Base-by-base conservation (phyloP, 306 rosid species). In the Quercus alba region DNA sequence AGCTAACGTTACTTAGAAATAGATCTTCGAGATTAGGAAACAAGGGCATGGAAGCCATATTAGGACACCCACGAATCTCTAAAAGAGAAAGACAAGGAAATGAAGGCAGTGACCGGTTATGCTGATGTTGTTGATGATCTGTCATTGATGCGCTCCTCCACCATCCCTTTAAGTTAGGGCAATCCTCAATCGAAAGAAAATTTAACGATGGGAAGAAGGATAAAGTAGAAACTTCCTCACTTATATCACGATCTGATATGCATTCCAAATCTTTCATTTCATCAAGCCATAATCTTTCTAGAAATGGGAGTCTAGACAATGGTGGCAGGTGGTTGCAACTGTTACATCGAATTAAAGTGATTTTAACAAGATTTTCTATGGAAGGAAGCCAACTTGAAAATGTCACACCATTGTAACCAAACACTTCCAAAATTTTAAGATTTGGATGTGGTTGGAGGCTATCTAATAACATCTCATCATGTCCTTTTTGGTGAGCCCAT, bases 381-480 rank as follows among this genome's bases (percentile, higher is more conserved):
- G 78, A 61, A 6, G 63, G 8, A 19, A 80, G 33, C 83, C 78
- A 80, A 63, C 6, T 49, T 3, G 78, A 35, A 9, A 80, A 71
- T 25, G 51, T 73, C 35, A 76, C 44, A 23, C 87, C 89, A 4
- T 68, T 1, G 64, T 68, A 85, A 11, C 41, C 63, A 4, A 0
- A 0, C 25, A 83, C 41, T 1, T 6, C 5, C 33, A 88, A 71
- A 23, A 13, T 28, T 71, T 70, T 77, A 13, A 85, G 72, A n/a
- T 75, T 75, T 62, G 46, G 56, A 58, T 80, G 80, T 4, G 89
- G 85, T 21, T 77, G 81, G 31, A 83, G 56, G 51, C 73, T 81
- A 56, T 81, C 66, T 59, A 83, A 66, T 46, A 80, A 49, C 67
- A 8, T 73, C 77, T 85, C 89, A 78, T 78, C 2, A 15, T 10